phyloP scores from a whole-genome alignment of 257 asterid genomes.

The Anisodus tanguticus region DNA sequence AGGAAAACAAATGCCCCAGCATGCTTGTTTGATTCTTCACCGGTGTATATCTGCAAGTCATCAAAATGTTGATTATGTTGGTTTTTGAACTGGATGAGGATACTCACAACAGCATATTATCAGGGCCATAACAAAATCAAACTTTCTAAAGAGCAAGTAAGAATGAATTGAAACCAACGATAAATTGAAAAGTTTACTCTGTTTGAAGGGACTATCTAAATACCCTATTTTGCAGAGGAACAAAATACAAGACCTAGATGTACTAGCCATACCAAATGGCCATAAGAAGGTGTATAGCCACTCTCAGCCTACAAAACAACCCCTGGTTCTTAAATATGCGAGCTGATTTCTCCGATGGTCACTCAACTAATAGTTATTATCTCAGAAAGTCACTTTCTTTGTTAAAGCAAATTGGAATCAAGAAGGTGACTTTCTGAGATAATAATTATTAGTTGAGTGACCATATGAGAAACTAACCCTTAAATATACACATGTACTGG shows the following conservation, averaged over 20 bases:
- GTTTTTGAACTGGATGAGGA: slow-evolving; percentile 9
- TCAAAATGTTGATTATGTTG: slow-evolving; percentile 11
- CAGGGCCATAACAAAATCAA: not conserved
- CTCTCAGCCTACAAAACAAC: not conserved
- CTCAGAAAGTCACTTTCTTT: too few species aligned
- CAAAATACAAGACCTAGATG: not conserved
- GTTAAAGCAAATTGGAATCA: too few species aligned
- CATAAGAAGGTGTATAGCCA: not conserved
- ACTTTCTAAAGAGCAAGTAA: not conserved
- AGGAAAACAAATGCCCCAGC: slow-evolving; percentile 84
- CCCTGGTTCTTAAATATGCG: not conserved
- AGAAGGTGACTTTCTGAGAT: too few species aligned
- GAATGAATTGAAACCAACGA: not conserved
- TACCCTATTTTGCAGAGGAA: not conserved
- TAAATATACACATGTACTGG: not conserved
- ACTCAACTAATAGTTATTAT: too few species aligned
- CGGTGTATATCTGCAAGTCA: slow-evolving; percentile 61
- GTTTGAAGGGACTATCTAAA: slow-evolving; percentile 2
- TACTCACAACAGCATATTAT: not conserved
- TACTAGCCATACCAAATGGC: not conserved
- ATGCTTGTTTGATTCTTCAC: slow-evolving; percentile 89
- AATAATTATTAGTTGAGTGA: too few species aligned
- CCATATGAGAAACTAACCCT: too few species aligned
- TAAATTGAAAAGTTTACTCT: not conserved
- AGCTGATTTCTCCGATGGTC: too few species aligned